Conservation (phyloP, 2,329 filamentous ascomycete species). For the Phoma sp. region DNA sequence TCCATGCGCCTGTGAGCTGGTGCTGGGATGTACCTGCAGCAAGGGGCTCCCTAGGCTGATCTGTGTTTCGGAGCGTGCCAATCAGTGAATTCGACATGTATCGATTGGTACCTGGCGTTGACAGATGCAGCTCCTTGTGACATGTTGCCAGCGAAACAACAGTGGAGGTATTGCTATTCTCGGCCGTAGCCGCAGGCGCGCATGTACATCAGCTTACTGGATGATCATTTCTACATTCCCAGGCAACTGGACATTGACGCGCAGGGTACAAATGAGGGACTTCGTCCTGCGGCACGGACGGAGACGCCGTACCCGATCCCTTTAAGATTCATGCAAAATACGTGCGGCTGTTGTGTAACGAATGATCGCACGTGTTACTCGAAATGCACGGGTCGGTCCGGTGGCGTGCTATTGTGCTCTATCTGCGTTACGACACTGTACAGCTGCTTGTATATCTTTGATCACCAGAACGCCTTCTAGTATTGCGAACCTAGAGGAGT, state of each 20-base stretch:
- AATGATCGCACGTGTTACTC: conserved; percentile 10
- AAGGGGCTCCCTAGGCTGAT: conserved; percentile 6
- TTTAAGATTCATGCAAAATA: conserved; percentile 3
- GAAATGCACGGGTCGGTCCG: conserved; percentile 13
- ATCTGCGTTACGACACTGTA: not conserved
- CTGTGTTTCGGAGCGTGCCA: conserved; percentile 10
- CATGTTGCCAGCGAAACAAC: conserved; percentile 14
- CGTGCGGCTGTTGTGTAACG: conserved; percentile 11
- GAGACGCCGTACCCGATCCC: conserved; percentile 1
- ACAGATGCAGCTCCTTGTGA: conserved; percentile 13
- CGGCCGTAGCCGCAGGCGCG: conserved; percentile 1
- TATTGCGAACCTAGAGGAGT: not conserved
- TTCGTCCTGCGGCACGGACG: not conserved
- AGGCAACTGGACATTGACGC: conserved; percentile 1
- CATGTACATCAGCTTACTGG: conserved; percentile 1
- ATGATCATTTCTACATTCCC: conserved; percentile 9
- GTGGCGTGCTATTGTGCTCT: conserved; percentile 8
- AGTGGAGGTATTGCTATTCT: conserved; percentile 8
- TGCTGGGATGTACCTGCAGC: conserved; percentile 18
- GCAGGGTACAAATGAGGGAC: not conserved
- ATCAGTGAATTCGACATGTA: conserved; percentile 4
- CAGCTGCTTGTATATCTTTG: not conserved
- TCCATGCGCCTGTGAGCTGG: conserved; percentile 9
- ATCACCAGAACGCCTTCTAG: not conserved
- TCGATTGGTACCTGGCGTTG: conserved; percentile 9